phyloP scores from a whole-genome alignment of 148 eudicot species.

The Gaultheria prostrata region DNA sequence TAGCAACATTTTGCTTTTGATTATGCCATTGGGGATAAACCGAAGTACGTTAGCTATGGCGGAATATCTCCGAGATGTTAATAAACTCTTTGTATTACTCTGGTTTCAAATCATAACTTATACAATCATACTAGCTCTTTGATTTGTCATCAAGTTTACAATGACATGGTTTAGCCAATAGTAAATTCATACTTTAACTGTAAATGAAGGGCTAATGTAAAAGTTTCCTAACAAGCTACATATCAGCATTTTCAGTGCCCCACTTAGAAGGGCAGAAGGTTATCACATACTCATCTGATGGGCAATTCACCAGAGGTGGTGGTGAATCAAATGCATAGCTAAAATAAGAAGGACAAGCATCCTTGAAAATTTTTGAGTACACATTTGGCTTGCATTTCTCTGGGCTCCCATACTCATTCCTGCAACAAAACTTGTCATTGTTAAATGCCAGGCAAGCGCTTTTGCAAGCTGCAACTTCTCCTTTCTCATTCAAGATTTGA shows the following conservation, averaged over 20 bases:
- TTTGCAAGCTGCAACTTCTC: slow-evolving; percentile 66
- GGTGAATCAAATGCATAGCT: slow-evolving; percentile 67
- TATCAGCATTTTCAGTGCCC: slow-evolving; percentile 23
- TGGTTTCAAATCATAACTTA: not conserved
- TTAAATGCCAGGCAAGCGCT: slow-evolving; percentile 72
- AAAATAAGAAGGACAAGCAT: slow-evolving; percentile 56
- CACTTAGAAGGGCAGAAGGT: slow-evolving; percentile 61
- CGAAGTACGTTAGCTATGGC: too few relatives aligned
- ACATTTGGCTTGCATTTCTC: slow-evolving; percentile 59
- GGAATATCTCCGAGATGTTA: too few relatives aligned
- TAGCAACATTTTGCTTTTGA: too few relatives aligned
- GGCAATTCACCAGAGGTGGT: slow-evolving; percentile 53
- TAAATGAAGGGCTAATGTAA: not conserved
- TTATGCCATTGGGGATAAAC: too few relatives aligned
- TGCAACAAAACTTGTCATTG: slow-evolving; percentile 58
- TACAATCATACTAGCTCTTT: not conserved
- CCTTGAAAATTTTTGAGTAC: slow-evolving; percentile 63
- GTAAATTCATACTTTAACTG: not conserved
- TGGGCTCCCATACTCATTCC: slow-evolving; percentile 56
- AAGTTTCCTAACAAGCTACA: not conserved
- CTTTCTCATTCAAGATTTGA: slow-evolving; percentile 29
- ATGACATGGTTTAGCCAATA: not conserved
- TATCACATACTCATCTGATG: slow-evolving; percentile 44
- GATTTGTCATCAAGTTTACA: not conserved
- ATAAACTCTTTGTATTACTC: not conserved